phyloP scores from a whole-genome alignment of 2,329 filamentous ascomycete species.

The Aspergillus fischeri region DNA sequence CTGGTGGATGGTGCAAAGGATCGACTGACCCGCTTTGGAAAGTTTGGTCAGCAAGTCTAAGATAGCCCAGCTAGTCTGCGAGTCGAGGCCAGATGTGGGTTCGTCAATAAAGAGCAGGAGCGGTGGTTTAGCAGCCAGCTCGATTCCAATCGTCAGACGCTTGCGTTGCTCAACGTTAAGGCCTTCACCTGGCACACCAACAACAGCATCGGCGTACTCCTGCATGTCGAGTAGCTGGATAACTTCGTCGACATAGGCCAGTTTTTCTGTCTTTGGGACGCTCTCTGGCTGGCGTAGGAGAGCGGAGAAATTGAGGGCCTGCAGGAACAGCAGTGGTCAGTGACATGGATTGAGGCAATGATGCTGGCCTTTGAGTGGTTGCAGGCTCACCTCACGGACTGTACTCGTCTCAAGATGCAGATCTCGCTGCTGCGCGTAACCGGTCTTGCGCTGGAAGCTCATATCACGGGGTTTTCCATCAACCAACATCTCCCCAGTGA shows the following conservation, averaged over 20 bases:
- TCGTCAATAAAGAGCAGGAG: slow-evolving; percentile 91
- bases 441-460: slow-evolving; percentile 87
- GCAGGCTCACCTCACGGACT: slow-evolving; percentile 63
- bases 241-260: slow-evolving; percentile 83
- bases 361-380: too few species aligned
- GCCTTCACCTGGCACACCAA: slow-evolving; percentile 84
- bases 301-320: slow-evolving; percentile 81
- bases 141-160: slow-evolving; percentile 88
- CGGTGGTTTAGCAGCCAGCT: slow-evolving; percentile 85
- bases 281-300: slow-evolving; percentile 76
- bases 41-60: slow-evolving; percentile 83
- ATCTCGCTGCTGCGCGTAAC: slow-evolving; percentile 91
- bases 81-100: slow-evolving; percentile 89
- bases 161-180: slow-evolving; percentile 62
- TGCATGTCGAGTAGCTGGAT: slow-evolving; percentile 90
- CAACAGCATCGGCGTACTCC: slow-evolving; percentile 81
- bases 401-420: slow-evolving; percentile 79
- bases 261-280: slow-evolving; percentile 68
- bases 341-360: too few species aligned
- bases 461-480: slow-evolving; percentile 69
- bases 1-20: slow-evolving; percentile 94
- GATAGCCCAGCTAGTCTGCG: slow-evolving; percentile 91
- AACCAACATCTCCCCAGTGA: slow-evolving; percentile 81
- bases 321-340: too few species aligned
- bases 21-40: slow-evolving; percentile 81